These are phyloP conservation scores for Suhomyces anneliseae DNA, from an alignment of 1,139 yeast genomes.

Conservation along the genomic window DNA sequence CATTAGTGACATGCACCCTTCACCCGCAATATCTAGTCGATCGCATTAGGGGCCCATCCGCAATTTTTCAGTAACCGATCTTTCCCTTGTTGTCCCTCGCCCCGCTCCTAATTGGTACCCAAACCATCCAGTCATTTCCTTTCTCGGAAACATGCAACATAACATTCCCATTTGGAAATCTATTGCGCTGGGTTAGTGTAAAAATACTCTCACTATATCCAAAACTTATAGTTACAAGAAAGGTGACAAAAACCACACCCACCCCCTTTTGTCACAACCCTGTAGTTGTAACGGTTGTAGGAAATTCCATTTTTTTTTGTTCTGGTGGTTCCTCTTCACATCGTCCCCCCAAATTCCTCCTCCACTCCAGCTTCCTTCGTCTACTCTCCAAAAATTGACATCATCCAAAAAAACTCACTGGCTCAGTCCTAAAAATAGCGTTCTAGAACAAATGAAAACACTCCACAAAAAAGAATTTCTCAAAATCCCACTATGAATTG, in stretches of 20 bases:
- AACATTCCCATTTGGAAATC: neutral
- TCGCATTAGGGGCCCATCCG: neutral
- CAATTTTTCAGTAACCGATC: neutral
- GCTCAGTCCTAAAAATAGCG: slow-evolving; percentile 8
- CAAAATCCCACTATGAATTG: neutral
- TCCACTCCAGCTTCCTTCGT: neutral
- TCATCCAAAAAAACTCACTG: too few relatives aligned
- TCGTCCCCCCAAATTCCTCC: neutral
- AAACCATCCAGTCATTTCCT: neutral
- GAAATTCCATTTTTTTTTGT: too few relatives aligned
- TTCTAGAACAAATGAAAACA: slow-evolving; percentile 10
- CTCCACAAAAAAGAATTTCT: slow-evolving; percentile 3
- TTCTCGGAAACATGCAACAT: neutral
- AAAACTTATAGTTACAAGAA: too few relatives aligned
- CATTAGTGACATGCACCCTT: neutral
- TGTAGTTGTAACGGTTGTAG: too few relatives aligned
- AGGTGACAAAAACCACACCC: too few relatives aligned
- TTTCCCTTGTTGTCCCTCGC: neutral
- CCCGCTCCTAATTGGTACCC: neutral
- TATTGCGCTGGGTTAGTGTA: too few relatives aligned
- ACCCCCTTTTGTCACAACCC: too few relatives aligned
- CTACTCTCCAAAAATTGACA: neutral
- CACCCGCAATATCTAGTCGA: neutral
- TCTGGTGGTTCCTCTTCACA: neutral
- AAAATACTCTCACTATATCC: too few relatives aligned